A percentile compares a stretch with the other conserved stretches of the same genome.
phyloP scores from a whole-genome alignment of 2,329 filamentous ascomycete genomes.

The Biscogniauxia mediterranea region DNA sequence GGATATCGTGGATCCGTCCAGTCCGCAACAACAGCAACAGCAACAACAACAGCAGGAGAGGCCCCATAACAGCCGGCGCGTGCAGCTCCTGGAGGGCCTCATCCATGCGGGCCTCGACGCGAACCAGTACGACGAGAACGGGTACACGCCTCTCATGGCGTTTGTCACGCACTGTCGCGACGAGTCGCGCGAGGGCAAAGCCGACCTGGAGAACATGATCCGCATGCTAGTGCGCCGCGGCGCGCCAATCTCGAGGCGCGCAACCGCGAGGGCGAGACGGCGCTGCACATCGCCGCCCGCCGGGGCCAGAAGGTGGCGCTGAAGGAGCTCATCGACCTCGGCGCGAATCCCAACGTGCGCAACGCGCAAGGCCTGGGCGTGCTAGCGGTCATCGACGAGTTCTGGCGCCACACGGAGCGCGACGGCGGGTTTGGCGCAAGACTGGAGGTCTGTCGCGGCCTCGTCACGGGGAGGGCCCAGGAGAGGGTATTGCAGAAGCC shows the following conservation, averaged over 20 bases:
- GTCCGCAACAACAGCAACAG: not conserved
- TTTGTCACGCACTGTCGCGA: constrained; percentile 49
- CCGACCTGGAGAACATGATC: constrained; percentile 47
- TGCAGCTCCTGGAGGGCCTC: constrained; percentile 29
- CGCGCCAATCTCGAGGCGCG: constrained; percentile 47
- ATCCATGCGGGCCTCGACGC: constrained; percentile 42
- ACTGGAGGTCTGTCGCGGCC: constrained; percentile 45
- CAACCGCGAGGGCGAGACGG: constrained; percentile 54
- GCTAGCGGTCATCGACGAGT: constrained; percentile 44
- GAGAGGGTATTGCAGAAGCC: constrained; percentile 37
- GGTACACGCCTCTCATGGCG: constrained; percentile 55
- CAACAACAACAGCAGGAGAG: not conserved
- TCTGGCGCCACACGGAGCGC: constrained; percentile 33
- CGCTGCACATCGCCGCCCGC: constrained; percentile 53
- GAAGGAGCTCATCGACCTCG: constrained; percentile 43
- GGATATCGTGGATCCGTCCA: constrained; percentile 19
- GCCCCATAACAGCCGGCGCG: constrained; percentile 10
- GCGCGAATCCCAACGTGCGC: constrained; percentile 47
- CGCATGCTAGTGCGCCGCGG: constrained; percentile 37
- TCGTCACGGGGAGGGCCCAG: constrained; percentile 39
- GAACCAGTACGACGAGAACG: constrained; percentile 51
- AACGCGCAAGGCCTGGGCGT: constrained; percentile 45
- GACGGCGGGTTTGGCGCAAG: constrained; percentile 39
- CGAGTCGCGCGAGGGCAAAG: constrained; percentile 43
- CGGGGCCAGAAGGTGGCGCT: constrained; percentile 53